Percentiles rank a stretch among this genome's conserved stretches.
phyloP scores from a whole-genome alignment of 176 grass and related monocot species.

The Chrysopogon serrulatus region DNA sequence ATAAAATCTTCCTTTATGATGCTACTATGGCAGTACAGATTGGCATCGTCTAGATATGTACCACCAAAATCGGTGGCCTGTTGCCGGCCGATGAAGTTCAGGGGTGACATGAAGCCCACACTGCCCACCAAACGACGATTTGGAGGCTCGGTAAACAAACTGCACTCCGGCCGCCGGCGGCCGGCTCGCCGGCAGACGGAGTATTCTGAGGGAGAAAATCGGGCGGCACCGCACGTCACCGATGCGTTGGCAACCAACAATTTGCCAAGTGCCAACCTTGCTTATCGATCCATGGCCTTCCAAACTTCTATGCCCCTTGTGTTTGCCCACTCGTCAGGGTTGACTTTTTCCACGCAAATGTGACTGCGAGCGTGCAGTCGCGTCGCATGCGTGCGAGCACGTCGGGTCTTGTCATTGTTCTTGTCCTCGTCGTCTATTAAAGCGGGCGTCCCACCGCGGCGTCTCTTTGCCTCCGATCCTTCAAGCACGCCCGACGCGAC shows the following conservation, averaged over 20 bases:
- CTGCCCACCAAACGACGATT: background rate
- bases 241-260: background rate
- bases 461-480: conserved; percentile 35
- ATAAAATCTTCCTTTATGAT: background rate
- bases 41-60: background rate
- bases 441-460: background rate
- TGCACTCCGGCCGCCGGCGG: background rate
- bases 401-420: background rate
- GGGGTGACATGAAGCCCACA: background rate
- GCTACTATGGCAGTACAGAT: background rate
- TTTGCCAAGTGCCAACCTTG: background rate
- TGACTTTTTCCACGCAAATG: conserved; percentile 17
- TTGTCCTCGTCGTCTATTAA: conserved; percentile 29
- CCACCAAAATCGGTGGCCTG: background rate
- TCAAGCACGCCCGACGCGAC: conserved; percentile 17
- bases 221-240: background rate
- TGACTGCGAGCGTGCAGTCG: background rate
- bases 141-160: background rate
- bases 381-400: background rate
- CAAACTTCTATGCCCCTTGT: background rate
- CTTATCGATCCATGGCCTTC: background rate
- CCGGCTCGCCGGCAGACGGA: background rate
- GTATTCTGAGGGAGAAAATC: background rate
- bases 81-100: background rate
- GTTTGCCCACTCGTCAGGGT: background rate